A percentile compares a stretch with the other conserved stretches of the same genome.
Evolutionary conservation across 768 basidiomycete species (phyloP).

Genomic region (Suillus brevipes): DNA sequence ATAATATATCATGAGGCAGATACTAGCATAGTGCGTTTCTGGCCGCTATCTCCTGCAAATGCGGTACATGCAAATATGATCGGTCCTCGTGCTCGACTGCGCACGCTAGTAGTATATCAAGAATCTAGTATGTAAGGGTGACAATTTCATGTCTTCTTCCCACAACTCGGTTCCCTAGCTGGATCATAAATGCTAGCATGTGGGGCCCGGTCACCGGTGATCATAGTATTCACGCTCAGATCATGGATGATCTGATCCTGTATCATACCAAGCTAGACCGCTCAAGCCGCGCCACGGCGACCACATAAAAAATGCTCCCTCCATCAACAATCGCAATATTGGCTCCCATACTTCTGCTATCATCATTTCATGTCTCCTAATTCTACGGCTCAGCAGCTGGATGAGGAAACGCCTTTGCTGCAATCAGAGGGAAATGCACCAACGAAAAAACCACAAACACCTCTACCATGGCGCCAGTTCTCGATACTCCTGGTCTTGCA

Average conservation of each 20-base stretch:
- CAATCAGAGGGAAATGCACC: conserved; percentile 14
- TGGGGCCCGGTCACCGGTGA: neutral
- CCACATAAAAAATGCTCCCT: neutral
- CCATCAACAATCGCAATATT: neutral
- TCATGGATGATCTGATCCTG: neutral
- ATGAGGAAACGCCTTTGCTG: conserved; percentile 67
- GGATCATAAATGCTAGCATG: too few relatives aligned
- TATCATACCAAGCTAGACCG: neutral
- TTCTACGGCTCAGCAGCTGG: conserved; percentile 21
- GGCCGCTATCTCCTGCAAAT: neutral
- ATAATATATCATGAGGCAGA: neutral
- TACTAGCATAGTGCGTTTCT: neutral
- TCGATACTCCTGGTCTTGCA: conserved; percentile 68
- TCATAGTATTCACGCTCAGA: neutral
- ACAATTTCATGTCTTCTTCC: too few relatives aligned
- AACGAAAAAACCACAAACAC: conserved; percentile 40
- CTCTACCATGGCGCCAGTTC: conserved; percentile 70
- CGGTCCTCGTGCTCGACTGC: neutral
- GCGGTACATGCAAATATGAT: neutral
- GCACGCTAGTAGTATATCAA: too few relatives aligned
- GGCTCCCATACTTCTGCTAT: neutral
- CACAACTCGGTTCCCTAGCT: too few relatives aligned
- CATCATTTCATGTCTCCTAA: conserved; percentile 10
- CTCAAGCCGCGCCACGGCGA: neutral
- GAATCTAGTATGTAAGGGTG: too few relatives aligned